Percentiles rank a stretch among this genome's conserved stretches.
phyloP scores from a whole-genome alignment of 2,329 filamentous ascomycete species.

The Fusarium agapanthi region DNA sequence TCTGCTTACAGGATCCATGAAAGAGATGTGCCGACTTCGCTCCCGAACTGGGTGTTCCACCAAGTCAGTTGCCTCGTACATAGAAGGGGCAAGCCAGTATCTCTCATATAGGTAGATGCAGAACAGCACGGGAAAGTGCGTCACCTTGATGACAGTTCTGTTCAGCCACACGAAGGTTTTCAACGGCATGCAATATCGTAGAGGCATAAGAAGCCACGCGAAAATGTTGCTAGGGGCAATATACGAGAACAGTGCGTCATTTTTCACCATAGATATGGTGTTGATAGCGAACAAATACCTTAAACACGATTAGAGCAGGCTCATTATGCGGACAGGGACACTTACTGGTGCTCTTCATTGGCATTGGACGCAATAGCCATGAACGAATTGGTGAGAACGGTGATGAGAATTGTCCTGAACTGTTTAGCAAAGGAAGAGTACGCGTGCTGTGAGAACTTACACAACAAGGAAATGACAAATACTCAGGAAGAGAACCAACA shows the following conservation, averaged over 20 bases:
- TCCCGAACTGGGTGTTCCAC: slow-evolving; percentile 73
- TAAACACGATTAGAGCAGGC: slow-evolving; percentile 12
- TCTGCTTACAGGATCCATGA: slow-evolving; percentile 63
- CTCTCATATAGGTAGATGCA: slow-evolving; percentile 89
- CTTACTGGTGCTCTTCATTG: slow-evolving; percentile 83
- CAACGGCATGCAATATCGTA: slow-evolving; percentile 83
- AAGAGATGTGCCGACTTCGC: slow-evolving; percentile 61
- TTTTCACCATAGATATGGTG: slow-evolving; percentile 97
- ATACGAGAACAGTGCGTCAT: slow-evolving; percentile 95
- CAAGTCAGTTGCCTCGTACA: slow-evolving; percentile 85
- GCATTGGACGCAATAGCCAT: slow-evolving; percentile 95
- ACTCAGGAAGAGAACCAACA: slow-evolving; percentile 85
- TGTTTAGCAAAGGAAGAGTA: neutral
- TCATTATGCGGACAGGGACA: neutral
- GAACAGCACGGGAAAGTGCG: slow-evolving; percentile 88
- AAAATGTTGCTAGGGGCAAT: slow-evolving; percentile 91
- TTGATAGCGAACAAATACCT: slow-evolving; percentile 94
- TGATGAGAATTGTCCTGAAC: slow-evolving; percentile 83
- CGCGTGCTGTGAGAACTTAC: slow-evolving; percentile 49
- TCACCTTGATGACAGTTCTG: slow-evolving; percentile 88
- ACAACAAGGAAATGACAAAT: slow-evolving; percentile 96
- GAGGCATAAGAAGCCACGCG: slow-evolving; percentile 86
- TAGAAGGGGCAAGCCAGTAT: slow-evolving; percentile 75
- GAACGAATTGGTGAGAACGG: slow-evolving; percentile 95
- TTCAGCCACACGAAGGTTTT: slow-evolving; percentile 86